Evolutionary conservation across 768 basidiomycete species (phyloP).

Genomic region (Leucosporidium scottii): DNA sequence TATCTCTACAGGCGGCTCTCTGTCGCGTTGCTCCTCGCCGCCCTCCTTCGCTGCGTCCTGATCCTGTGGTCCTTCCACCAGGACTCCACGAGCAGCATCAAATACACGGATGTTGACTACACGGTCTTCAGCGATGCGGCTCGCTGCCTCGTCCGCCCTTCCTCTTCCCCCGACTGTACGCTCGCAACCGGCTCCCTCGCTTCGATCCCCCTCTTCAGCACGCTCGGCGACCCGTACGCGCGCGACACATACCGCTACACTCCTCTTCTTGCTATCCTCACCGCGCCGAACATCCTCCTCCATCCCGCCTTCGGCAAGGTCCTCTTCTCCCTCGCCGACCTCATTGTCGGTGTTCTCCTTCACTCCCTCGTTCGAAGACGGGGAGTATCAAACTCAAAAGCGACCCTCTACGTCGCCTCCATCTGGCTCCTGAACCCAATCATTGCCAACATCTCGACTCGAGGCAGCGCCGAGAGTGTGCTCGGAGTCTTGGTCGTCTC

Average conservation of each 20-base stretch:
- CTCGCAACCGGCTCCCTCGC: slow-evolving; percentile 9
- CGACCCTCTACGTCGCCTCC: slow-evolving; percentile 42
- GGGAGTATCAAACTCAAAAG: slow-evolving; percentile 24
- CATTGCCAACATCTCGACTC: slow-evolving; percentile 90
- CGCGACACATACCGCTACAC: slow-evolving; percentile 95
- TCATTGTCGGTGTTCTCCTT: slow-evolving; percentile 68
- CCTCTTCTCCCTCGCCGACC: slow-evolving; percentile 74
- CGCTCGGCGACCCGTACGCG: slow-evolving; percentile 64
- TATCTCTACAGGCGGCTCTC: slow-evolving; percentile 6
- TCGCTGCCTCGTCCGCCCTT: slow-evolving; percentile 54
- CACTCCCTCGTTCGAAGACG: slow-evolving; percentile 40
- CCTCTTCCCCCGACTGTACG: slow-evolving; percentile 35
- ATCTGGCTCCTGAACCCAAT: slow-evolving; percentile 87
- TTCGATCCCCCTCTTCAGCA: neutral
- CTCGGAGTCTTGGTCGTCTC: slow-evolving; percentile 71
- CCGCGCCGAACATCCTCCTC: slow-evolving; percentile 71
- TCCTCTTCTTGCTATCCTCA: slow-evolving; percentile 73
- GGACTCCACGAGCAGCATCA: slow-evolving; percentile 69
- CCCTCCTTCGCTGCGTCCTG: slow-evolving; percentile 58
- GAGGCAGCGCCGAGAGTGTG: slow-evolving; percentile 88
- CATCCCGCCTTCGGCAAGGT: slow-evolving; percentile 87
- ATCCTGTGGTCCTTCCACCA: slow-evolving; percentile 86
- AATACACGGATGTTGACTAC: slow-evolving; percentile 98
- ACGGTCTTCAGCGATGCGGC: slow-evolving; percentile 91
- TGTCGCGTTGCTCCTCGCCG: slow-evolving; percentile 37